Evolutionary conservation across 1,139 yeast species (phyloP).

Genomic region (Diutina scorzettiae): DNA sequence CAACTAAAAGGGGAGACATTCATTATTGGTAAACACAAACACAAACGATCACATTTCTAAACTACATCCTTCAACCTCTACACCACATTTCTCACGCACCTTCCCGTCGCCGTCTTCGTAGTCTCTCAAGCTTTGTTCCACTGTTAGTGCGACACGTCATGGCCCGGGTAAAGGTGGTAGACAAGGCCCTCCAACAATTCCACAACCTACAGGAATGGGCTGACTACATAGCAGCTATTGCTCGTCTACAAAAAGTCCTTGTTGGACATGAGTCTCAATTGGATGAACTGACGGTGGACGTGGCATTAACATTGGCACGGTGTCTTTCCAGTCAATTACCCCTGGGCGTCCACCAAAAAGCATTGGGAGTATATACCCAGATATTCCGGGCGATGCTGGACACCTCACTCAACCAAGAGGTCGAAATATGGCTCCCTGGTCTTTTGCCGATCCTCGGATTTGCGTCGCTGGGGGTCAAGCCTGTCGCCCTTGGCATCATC

Average conservation of each 20-base stretch:
- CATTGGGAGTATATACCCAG: constrained; percentile 62
- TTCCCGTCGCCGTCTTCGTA: too few species aligned
- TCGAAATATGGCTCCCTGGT: constrained; percentile 80
- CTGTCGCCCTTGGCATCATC: constrained; percentile 15
- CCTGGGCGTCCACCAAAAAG: constrained; percentile 88
- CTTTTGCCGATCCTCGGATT: constrained; percentile 73
- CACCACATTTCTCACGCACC: too few species aligned
- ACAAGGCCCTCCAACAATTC: constrained; percentile 65
- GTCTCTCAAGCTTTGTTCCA: too few species aligned
- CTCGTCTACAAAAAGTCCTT: constrained; percentile 60
- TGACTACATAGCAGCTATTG: constrained; percentile 85
- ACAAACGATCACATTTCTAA: too few species aligned
- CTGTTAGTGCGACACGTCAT: too few species aligned
- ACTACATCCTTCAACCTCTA: too few species aligned
- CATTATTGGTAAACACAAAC: too few species aligned
- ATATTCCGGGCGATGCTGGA: constrained; percentile 53
- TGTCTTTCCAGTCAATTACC: constrained; percentile 77
- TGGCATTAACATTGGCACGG: constrained; percentile 39
- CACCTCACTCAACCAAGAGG: constrained; percentile 36
- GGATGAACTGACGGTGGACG: constrained; percentile 27
- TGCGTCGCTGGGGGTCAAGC: constrained; percentile 82
- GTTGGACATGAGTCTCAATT: constrained; percentile 19
- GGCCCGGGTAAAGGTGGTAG: constrained; percentile 23
- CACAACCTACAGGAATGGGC: constrained; percentile 96
- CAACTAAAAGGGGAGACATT: too few species aligned